These are phyloP conservation scores for Hortaea werneckii DNA, from an alignment of 2,329 filamentous ascomycete genomes.

Conservation along the genomic window DNA sequence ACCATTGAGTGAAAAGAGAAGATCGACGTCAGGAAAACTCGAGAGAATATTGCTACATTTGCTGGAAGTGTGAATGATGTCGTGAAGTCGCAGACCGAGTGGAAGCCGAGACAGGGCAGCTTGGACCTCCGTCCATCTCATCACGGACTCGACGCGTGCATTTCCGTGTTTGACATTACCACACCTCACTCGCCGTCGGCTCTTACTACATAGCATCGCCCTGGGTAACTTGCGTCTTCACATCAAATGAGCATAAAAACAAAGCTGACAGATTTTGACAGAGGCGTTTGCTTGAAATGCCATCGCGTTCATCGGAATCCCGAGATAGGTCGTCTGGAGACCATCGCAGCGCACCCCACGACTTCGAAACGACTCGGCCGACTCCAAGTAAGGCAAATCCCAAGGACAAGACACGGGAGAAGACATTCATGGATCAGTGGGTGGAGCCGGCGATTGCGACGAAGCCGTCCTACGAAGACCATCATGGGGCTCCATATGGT, in stretches of 20 bases:
- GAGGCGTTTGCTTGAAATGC: slow-evolving; percentile 6
- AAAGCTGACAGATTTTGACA: not conserved
- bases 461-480: slow-evolving; percentile 65
- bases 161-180: not conserved
- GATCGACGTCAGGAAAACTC: too few species aligned
- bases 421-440: slow-evolving; percentile 27
- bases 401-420: slow-evolving; percentile 27
- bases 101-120: too few species aligned
- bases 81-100: too few species aligned
- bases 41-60: too few species aligned
- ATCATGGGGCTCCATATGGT: slow-evolving; percentile 57
- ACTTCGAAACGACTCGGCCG: not conserved
- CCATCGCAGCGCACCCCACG: not conserved
- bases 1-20: too few species aligned
- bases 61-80: too few species aligned
- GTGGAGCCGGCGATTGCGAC: slow-evolving; percentile 48
- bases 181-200: not conserved
- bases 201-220: slow-evolving; percentile 10
- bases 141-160: too few species aligned
- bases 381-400: slow-evolving; percentile 31
- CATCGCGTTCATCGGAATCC: slow-evolving; percentile 2
- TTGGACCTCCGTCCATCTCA: too few species aligned
- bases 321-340: slow-evolving; percentile 4
- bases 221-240: slow-evolving; percentile 8
- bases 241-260: not conserved